phyloP scores from a whole-genome alignment of 2,329 filamentous ascomycete genomes.

The Sporothrix protearum region DNA sequence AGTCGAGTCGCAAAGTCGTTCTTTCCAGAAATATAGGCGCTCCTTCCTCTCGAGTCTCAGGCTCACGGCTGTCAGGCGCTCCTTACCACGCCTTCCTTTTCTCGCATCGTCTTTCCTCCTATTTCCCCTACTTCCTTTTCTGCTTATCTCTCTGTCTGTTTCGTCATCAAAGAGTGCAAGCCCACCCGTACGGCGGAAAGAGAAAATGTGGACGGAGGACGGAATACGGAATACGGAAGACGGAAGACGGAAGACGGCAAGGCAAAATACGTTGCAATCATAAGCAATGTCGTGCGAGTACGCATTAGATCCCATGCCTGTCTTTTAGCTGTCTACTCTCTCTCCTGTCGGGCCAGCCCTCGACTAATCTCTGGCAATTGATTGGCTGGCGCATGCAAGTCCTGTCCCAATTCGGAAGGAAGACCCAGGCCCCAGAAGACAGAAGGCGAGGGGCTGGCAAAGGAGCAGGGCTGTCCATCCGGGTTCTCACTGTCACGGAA shows the following conservation, averaged over 20 bases:
- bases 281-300: neutral
- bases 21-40: neutral
- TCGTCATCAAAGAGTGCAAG: neutral
- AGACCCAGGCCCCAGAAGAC: neutral
- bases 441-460: neutral
- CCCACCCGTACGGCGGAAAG: neutral
- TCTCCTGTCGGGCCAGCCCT: neutral
- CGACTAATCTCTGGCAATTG: neutral
- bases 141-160: constrained; percentile 5
- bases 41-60: neutral
- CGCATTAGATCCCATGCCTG: too few species aligned
- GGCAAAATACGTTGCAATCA: neutral
- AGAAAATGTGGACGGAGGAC: neutral
- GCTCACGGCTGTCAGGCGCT: too few species aligned
- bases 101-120: neutral
- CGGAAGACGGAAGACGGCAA: neutral
- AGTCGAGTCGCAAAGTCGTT: neutral
- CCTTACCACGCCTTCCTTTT: neutral
- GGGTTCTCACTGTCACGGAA: constrained; percentile 10
- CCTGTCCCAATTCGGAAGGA: constrained; percentile 14
- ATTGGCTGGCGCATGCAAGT: constrained; percentile 12
- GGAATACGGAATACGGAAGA: too few species aligned
- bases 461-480: constrained; percentile 14
- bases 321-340: too few species aligned
- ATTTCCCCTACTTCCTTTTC: neutral